Evolutionary conservation across 2,329 filamentous ascomycete genomes (phyloP), one percentile per base, ranked within the genome.

Genomic region (Scedosporium dehoogii): DNA sequence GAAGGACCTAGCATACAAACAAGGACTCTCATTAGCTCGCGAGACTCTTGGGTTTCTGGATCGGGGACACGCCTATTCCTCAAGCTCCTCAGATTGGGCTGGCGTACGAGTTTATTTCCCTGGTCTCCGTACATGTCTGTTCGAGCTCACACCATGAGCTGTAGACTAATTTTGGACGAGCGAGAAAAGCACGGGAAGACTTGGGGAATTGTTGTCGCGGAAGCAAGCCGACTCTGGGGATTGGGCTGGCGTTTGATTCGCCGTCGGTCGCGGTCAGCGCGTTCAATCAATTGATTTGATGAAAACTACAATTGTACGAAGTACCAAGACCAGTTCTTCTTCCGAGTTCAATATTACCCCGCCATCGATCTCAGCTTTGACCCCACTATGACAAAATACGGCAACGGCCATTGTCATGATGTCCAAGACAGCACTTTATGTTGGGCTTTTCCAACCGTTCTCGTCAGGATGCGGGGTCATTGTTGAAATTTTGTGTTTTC

Each of bases 1-100:
- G 90, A 79, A 93, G 89, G 69, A 96, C 92, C 91, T 96, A 67
- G 23, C 57, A 57, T 29, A 56, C 12, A 10, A 33, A 9, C 29
- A 38, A 38, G 33, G 33, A 12, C 33, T 38, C 4, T 38, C 33
- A 38, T 38, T 38, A 38, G 33, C 33, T 38, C 10, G 33, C 12
- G 14, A 12, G 33, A 38, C 33, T 38, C 33, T 38, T 1, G 10
- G 10, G 33, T 38, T 38, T 38, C 33, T 38, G 10, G 33, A 12
- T 38, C 3, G 33, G 33, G 33, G 9, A 38, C 4, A 38, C 9
- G 33, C 33, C 10, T 38, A 10, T 38, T 12, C 33, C 2, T 38
- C 33, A 38, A 12, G 33, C 33, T 38, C 33, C 10, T 38, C 10
- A 38, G 33, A 38, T 38, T 38, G 29, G 29, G 6, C 6, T 33